A percentile compares a stretch with the other conserved stretches of the same genome.
Conservation (phyloP, 2,329 filamentous ascomycete genomes). For the Ustilaginoidea virens region DNA sequence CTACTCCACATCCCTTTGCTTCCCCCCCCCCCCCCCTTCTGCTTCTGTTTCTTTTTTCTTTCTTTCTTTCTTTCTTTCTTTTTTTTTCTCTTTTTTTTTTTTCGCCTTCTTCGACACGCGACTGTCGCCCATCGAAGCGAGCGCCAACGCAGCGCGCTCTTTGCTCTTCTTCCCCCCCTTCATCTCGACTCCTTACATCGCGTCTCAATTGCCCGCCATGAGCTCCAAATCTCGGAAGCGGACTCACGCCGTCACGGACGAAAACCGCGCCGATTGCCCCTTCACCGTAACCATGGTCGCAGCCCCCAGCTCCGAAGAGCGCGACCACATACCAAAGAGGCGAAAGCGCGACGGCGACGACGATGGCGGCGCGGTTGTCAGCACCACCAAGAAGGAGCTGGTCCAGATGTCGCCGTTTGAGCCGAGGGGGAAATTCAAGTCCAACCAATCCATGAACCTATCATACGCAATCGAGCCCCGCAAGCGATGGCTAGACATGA, state of each 20-base stretch:
- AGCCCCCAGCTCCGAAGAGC: conserved; percentile 14
- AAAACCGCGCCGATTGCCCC: conserved; percentile 40
- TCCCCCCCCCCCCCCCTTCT: not conserved
- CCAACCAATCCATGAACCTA: conserved; percentile 36
- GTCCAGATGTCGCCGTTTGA: conserved; percentile 39
- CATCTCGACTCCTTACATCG: not conserved
- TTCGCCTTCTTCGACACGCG: not conserved
- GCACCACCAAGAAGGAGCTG: conserved; percentile 25
- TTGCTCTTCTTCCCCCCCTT: not conserved
- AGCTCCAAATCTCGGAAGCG: conserved; percentile 30
- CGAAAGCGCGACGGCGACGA: conserved; percentile 30
- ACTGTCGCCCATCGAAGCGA: conserved; percentile 1
- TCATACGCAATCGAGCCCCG: conserved; percentile 37
- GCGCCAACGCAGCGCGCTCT: conserved; percentile 1
- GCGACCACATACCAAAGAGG: conserved; percentile 30
- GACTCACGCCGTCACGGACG: conserved; percentile 30
- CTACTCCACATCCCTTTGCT: not conserved
- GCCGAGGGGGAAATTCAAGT: conserved; percentile 38
- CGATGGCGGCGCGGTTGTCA: conserved; percentile 11
- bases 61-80: not conserved
- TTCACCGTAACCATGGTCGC: conserved; percentile 25
- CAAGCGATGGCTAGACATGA: conserved; percentile 42
- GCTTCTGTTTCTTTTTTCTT: not conserved
- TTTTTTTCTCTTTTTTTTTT: not conserved
- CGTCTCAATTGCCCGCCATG: conserved; percentile 7